A percentile compares a stretch with the other conserved stretches of the same genome.
Evolutionary conservation across 306 rosid species (phyloP).

Genomic region (Ammopiptanthus mongolicus): DNA sequence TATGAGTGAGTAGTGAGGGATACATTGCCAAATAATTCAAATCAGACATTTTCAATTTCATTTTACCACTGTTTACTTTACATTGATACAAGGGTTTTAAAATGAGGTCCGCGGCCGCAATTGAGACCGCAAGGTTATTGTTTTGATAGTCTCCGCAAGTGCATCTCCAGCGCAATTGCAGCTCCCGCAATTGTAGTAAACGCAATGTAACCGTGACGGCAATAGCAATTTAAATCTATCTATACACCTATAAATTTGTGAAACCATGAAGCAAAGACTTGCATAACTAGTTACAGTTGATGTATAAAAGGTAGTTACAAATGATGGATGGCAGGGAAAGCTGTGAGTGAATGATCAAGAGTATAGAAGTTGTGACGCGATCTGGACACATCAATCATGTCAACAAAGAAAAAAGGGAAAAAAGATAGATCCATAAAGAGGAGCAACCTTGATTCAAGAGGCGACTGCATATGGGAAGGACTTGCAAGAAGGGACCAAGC

Average conservation of each 20-base stretch:
- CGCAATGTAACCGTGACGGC: no score
- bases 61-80: not conserved
- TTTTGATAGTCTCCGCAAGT: no score
- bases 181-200: no score
- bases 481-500: slow-evolving; percentile 90
- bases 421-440: slow-evolving; percentile 40
- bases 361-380: slow-evolving; percentile 27
- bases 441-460: slow-evolving; percentile 82
- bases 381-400: slow-evolving; percentile 33
- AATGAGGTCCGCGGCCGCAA: no score
- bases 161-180: no score
- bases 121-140: no score
- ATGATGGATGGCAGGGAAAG: not conserved
- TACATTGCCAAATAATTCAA: slow-evolving; percentile 5
- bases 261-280: no score
- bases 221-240: no score
- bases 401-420: not conserved
- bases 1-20: not conserved
- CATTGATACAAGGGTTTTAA: no score
- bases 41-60: not conserved
- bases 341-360: slow-evolving; percentile 33
- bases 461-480: slow-evolving; percentile 85
- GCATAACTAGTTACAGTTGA: not conserved
- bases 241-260: no score
- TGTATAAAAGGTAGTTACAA: not conserved